Conservation (phyloP, 2,329 filamentous ascomycete genomes). For the Didymella arachidicola region DNA sequence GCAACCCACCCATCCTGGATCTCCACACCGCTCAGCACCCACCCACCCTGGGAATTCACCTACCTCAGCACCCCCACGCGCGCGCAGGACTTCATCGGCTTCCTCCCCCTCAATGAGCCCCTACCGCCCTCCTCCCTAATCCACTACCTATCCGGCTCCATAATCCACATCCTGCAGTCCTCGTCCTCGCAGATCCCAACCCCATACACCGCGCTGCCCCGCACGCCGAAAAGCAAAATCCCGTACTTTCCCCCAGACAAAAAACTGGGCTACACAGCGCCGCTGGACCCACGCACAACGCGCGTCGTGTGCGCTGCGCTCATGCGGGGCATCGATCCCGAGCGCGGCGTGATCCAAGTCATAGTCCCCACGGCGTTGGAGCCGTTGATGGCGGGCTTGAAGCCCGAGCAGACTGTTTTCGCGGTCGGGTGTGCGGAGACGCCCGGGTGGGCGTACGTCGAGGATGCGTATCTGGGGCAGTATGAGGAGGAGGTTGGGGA, state of each 20-base stretch:
- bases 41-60: conserved; percentile 67
- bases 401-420: conserved; percentile 41
- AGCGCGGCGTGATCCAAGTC: conserved; percentile 65
- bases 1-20: conserved; percentile 57
- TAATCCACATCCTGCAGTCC: conserved; percentile 71
- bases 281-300: conserved; percentile 67
- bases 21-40: conserved; percentile 62
- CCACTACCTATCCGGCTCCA: conserved; percentile 73
- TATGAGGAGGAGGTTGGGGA: conserved; percentile 17
- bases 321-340: conserved; percentile 71
- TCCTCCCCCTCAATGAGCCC: conserved; percentile 73
- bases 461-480: conserved; percentile 35
- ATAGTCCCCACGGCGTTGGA: conserved; percentile 65
- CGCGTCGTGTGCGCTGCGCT: conserved; percentile 70
- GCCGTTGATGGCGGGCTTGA: conserved; percentile 27
- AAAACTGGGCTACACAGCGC: conserved; percentile 52
- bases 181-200: conserved; percentile 54
- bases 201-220: conserved; percentile 43
- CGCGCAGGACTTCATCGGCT: conserved; percentile 64
- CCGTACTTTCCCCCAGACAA: conserved; percentile 66
- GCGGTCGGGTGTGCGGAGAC: conserved; percentile 43
- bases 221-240: conserved; percentile 61
- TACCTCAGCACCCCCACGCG: conserved; percentile 61
- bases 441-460: conserved; percentile 48
- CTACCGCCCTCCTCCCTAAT: conserved; percentile 65